These are phyloP conservation scores for Sporothrix schenckii DNA, from an alignment of 2,329 filamentous ascomycete genomes.

Conservation along the genomic window DNA sequence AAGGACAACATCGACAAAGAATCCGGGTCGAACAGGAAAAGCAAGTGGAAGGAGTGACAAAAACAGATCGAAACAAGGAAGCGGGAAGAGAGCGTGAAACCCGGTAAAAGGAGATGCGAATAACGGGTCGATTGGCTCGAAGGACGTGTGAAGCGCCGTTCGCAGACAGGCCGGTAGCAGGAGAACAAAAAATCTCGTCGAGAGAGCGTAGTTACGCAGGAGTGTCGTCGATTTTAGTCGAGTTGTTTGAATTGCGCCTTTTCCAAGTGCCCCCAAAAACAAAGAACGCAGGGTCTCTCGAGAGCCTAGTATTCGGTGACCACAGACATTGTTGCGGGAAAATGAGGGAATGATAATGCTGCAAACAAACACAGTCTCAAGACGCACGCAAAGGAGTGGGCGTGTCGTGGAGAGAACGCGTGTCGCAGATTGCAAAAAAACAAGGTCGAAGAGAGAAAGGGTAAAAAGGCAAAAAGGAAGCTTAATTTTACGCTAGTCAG, in stretches of 20 bases:
- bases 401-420: conserved; percentile 5
- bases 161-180: not conserved
- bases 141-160: not conserved
- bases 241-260: conserved; percentile 3
- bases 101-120: conserved; percentile 8
- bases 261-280: not conserved
- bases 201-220: not conserved
- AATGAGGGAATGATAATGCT: not conserved
- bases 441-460: not conserved
- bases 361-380: not conserved
- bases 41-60: not conserved
- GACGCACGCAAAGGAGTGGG: conserved; percentile 23
- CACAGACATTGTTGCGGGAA: not conserved
- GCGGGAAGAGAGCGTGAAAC: not conserved
- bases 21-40: too few relatives aligned
- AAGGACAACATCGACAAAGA: not conserved
- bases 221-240: not conserved
- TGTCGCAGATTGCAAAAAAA: not conserved
- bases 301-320: not conserved
- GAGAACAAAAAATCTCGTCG: not conserved
- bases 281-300: not conserved
- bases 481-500: conserved; percentile 12
- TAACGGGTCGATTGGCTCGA: not conserved
- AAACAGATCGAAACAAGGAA: not conserved
- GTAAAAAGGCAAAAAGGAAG: conserved; percentile 3